Evolutionary conservation across 768 basidiomycete species (phyloP).

Genomic region (Arthromyces matolae): DNA sequence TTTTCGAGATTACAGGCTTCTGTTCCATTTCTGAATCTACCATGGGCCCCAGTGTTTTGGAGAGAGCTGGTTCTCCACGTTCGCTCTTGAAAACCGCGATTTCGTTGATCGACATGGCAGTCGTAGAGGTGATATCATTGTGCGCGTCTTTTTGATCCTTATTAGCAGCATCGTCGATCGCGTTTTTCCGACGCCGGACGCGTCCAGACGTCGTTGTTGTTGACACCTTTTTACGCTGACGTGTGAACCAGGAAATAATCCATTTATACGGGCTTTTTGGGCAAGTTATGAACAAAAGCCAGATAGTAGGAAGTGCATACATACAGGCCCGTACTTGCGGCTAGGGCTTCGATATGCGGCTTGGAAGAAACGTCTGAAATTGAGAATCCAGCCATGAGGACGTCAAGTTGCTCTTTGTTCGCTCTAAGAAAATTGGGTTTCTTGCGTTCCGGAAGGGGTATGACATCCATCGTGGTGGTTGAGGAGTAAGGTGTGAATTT

Average conservation of each 20-base stretch:
- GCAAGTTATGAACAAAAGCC: background rate
- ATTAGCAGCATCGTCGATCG: background rate
- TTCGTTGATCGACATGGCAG: conserved; percentile 9
- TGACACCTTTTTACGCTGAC: conserved; percentile 25
- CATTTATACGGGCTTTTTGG: conserved; percentile 27
- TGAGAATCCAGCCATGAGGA: conserved; percentile 26
- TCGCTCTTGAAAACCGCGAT: conserved; percentile 14
- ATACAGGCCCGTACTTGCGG: conserved; percentile 32
- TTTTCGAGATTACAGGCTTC: background rate
- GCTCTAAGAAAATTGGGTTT: conserved; percentile 21
- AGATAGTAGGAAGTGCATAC: conserved; percentile 12
- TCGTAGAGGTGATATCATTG: background rate
- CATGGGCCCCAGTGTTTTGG: background rate
- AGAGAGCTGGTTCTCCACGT: conserved; percentile 1
- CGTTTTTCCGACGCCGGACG: background rate
- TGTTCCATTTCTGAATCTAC: background rate
- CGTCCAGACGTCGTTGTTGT: conserved; percentile 13
- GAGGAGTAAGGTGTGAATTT: background rate
- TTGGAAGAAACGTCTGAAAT: conserved; percentile 18
- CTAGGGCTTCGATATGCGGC: conserved; percentile 23
- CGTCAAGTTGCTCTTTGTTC: conserved; percentile 19
- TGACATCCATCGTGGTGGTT: conserved; percentile 12
- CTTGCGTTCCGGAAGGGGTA: conserved; percentile 10
- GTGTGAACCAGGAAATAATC: conserved; percentile 33
- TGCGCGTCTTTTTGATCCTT: background rate